Percentiles rank a stretch among this genome's conserved stretches.
These are phyloP conservation scores for Trichoderma koningii DNA, from an alignment of 2,329 filamentous ascomycete genomes.

Conservation along the genomic window DNA sequence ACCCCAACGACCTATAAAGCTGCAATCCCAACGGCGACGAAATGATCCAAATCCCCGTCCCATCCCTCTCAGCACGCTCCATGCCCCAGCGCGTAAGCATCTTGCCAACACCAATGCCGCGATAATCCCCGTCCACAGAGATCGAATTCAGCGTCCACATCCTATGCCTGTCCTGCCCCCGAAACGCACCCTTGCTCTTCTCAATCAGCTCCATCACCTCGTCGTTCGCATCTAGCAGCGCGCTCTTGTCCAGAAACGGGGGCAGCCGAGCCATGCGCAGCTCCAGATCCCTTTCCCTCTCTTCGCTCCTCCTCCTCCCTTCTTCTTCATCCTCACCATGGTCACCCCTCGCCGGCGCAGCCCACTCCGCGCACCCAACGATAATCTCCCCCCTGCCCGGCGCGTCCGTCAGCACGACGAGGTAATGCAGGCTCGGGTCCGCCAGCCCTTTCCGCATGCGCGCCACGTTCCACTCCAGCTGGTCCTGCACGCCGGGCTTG, in stretches of 20 bases:
- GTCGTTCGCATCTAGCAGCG: conserved; percentile 16
- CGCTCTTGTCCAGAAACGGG: conserved; percentile 26
- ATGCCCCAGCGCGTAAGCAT: conserved; percentile 29
- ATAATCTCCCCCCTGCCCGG: conserved; percentile 23
- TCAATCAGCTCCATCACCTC: conserved; percentile 28
- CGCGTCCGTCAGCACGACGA: conserved; percentile 11
- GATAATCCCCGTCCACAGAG: conserved; percentile 27
- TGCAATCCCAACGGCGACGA: conserved; percentile 24
- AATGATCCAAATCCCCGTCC: conserved; percentile 28
- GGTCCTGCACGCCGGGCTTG: conserved; percentile 29
- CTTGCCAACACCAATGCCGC: conserved; percentile 29
- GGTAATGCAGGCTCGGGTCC: conserved; percentile 14
- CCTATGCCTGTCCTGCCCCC: conserved; percentile 7
- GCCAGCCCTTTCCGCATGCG: conserved; percentile 20
- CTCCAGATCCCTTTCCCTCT: conserved; percentile 21
- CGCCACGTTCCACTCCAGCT: conserved; percentile 26
- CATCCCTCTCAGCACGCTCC: conserved; percentile 21
- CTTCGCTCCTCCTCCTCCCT: not conserved
- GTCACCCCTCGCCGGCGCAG: conserved; percentile 13
- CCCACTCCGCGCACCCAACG: conserved; percentile 28
- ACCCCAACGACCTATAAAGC: conserved; percentile 28
- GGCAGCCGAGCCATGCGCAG: conserved; percentile 17
- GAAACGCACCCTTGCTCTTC: conserved; percentile 14
- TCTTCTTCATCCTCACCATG: not conserved
- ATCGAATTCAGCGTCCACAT: conserved; percentile 32